These are phyloP conservation scores for Mortierella sp. DNA, from an alignment of 371 early-diverging fungal genomes.

Conservation along the genomic window DNA sequence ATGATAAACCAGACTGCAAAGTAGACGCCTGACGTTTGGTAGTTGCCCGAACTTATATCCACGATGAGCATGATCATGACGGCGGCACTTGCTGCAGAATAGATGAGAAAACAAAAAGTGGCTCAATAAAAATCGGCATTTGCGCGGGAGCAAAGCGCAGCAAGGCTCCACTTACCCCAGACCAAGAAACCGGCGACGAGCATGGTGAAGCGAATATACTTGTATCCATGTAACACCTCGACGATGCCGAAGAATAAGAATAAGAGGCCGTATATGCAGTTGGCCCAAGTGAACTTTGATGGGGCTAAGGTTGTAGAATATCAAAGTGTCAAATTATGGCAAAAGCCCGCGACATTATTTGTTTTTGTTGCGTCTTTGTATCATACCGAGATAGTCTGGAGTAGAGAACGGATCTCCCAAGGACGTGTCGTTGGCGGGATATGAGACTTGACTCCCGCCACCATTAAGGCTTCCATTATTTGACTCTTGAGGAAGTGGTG, in stretches of 20 bases:
- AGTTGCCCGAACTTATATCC: conserved; percentile 8
- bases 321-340: neutral
- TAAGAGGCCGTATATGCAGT: conserved; percentile 39
- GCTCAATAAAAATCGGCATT: neutral
- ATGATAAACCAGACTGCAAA: conserved; percentile 23
- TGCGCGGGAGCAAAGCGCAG: too few species aligned
- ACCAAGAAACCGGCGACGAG: conserved; percentile 41
- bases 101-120: neutral
- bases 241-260: conserved; percentile 34
- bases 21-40: conserved; percentile 14
- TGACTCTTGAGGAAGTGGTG: conserved; percentile 2
- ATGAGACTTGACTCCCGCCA: neutral
- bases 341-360: neutral
- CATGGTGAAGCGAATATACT: conserved; percentile 50
- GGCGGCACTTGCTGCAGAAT: conserved; percentile 19
- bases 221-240: conserved; percentile 53
- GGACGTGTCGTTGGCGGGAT: neutral
- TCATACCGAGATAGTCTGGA: conserved; percentile 17
- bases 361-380: neutral
- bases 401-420: conserved; percentile 20
- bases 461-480: too few species aligned
- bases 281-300: conserved; percentile 35
- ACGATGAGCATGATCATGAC: conserved; percentile 20
- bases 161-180: conserved; percentile 48
- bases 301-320: conserved; percentile 13